phyloP scores from a whole-genome alignment of 139 green algal genomes.

The Chlamydomonas sp. region DNA sequence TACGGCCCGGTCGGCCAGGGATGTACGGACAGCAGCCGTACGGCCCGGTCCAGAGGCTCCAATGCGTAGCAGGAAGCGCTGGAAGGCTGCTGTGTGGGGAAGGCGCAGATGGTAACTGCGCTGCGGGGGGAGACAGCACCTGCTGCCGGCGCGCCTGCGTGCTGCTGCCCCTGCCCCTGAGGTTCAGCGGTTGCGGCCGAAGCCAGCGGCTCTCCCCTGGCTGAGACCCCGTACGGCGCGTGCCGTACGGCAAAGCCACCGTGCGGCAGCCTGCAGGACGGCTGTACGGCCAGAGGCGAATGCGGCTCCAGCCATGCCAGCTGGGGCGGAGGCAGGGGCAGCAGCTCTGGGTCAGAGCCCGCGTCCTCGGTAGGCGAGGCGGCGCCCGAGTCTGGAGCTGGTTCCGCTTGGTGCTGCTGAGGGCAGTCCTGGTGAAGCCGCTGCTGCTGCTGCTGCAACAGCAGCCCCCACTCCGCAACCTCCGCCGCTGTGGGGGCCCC shows the following conservation, averaged over 20 bases:
- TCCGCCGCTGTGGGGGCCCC: background rate
- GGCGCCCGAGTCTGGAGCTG: no score
- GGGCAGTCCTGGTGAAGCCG: background rate
- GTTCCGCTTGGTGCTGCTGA: background rate
- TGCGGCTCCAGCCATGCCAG: conserved; percentile 29
- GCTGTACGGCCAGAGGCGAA: background rate
- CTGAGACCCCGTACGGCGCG: background rate
- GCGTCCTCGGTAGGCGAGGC: no score
- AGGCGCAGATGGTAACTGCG: conserved; percentile 1
- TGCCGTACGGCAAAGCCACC: background rate
- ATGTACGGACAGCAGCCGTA: conserved; percentile 24
- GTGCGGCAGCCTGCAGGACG: background rate
- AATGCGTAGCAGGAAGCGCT: background rate
- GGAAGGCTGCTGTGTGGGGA: conserved; percentile 7
- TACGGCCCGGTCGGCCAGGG: background rate
- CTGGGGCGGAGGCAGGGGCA: no score
- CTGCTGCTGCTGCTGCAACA: background rate
- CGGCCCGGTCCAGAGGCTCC: conserved; percentile 3
- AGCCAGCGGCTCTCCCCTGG: background rate
- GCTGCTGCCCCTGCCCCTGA: background rate
- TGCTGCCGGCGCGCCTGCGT: background rate
- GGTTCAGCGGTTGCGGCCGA: no score
- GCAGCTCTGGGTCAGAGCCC: no score
- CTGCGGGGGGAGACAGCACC: background rate
- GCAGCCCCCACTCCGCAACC: background rate